Evolutionary conservation across 257 asterid species (phyloP).

Genomic region (Ilex aquifolium): DNA sequence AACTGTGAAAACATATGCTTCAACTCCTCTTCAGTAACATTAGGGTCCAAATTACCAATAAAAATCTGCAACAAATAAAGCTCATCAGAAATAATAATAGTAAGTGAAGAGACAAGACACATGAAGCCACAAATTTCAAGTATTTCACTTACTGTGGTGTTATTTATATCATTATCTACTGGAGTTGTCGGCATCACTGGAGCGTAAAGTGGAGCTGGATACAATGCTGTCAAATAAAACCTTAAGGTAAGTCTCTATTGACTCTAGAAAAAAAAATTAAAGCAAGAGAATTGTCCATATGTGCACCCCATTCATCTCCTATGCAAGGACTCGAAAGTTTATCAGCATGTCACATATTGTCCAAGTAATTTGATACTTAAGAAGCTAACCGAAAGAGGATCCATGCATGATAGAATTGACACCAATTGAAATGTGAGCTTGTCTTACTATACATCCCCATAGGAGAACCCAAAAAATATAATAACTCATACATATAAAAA

Average conservation of each 20-base stretch:
- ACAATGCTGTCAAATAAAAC: constrained; percentile 46
- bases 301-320: too few relatives aligned
- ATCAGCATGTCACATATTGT: too few relatives aligned
- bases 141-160: constrained; percentile 70
- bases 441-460: too few relatives aligned
- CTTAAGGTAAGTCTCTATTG: background rate
- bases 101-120: constrained; percentile 2
- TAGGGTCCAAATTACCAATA: constrained; percentile 82
- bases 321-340: too few relatives aligned
- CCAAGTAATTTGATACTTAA: too few relatives aligned
- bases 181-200: constrained; percentile 66
- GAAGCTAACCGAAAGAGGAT: too few relatives aligned
- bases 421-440: too few relatives aligned
- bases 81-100: constrained; percentile 1
- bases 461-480: too few relatives aligned
- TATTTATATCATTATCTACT: constrained; percentile 64
- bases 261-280: too few relatives aligned
- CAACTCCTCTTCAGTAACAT: constrained; percentile 76
- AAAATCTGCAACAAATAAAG: constrained; percentile 51
- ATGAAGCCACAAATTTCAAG: constrained; percentile 6
- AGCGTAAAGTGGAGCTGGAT: constrained; percentile 61
- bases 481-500: too few relatives aligned
- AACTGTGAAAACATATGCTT: constrained; percentile 71
- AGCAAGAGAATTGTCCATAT: too few relatives aligned
- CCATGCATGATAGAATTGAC: too few relatives aligned